These are phyloP conservation scores for Linum lewisii DNA, from an alignment of 345 rosid genomes.

Conservation along the genomic window DNA sequence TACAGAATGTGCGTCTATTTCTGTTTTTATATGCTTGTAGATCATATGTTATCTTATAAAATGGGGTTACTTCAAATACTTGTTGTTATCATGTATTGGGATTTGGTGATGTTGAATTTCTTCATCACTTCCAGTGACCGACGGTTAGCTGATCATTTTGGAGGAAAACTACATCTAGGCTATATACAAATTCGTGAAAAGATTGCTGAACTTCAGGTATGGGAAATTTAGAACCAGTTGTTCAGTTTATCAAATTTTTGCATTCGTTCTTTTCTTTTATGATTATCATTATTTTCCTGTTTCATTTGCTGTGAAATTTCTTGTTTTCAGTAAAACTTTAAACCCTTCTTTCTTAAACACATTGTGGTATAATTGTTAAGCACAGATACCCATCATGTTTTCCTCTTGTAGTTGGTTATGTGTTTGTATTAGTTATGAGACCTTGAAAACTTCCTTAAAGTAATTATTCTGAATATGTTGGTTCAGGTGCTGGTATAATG, in stretches of 20 bases:
- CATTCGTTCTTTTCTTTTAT: neutral
- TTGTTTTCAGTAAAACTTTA: no score
- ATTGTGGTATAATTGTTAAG: neutral
- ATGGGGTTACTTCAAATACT: slow-evolving; percentile 16
- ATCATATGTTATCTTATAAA: slow-evolving; percentile 44
- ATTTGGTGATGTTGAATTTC: slow-evolving; percentile 18
- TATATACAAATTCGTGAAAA: slow-evolving; percentile 97
- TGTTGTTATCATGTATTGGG: slow-evolving; percentile 2
- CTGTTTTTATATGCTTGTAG: slow-evolving; percentile 63
- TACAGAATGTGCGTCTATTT: slow-evolving; percentile 96
- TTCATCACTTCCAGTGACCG: slow-evolving; percentile 72
- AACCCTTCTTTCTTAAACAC: neutral
- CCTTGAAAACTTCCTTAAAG: slow-evolving; percentile 24
- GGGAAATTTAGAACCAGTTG: neutral
- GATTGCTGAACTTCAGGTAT: slow-evolving; percentile 84
- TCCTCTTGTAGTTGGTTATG: slow-evolving; percentile 8
- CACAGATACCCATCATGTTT: neutral
- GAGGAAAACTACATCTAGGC: slow-evolving; percentile 98
- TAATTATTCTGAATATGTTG: slow-evolving; percentile 42
- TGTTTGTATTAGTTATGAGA: slow-evolving; percentile 9
- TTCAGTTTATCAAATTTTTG: neutral
- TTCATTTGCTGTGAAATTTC: no score
- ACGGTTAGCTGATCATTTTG: slow-evolving; percentile 97
- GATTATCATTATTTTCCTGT: neutral
- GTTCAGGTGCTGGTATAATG: slow-evolving; percentile 58